These are phyloP conservation scores for Camellia oleifera DNA, from an alignment of 179 eudicot species.

Conservation along the genomic window DNA sequence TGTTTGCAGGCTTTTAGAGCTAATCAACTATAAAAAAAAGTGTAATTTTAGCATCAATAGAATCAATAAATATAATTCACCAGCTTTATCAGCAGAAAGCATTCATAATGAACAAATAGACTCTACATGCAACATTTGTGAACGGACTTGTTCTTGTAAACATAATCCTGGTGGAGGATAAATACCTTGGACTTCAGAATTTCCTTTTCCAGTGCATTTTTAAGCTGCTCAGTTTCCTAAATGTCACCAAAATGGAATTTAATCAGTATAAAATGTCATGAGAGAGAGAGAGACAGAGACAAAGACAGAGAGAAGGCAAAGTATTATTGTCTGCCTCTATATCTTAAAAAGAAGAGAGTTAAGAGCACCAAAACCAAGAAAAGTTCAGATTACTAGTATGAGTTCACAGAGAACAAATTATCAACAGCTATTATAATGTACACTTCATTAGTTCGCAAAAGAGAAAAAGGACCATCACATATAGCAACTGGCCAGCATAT, in stretches of 20 bases:
- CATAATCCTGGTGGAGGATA: slow-evolving; percentile 3
- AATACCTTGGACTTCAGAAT: slow-evolving; percentile 51
- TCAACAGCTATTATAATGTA: not conserved
- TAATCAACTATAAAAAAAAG: not conserved
- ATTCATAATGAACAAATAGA: slow-evolving; percentile 4
- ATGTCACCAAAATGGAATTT: slow-evolving; percentile 22
- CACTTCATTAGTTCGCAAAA: not conserved
- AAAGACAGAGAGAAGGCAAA: not conserved
- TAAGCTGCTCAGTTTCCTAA: slow-evolving; percentile 71
- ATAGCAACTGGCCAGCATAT: not conserved
- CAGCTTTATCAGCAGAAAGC: slow-evolving; percentile 2
- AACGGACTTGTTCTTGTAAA: not conserved
- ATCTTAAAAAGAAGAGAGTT: not conserved
- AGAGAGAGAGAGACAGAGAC: not conserved
- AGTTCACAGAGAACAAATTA: not conserved
- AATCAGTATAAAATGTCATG: slow-evolving; percentile 13
- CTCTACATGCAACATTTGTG: not conserved
- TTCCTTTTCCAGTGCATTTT: slow-evolving; percentile 58
- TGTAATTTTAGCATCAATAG: not conserved
- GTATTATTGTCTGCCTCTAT: not conserved
- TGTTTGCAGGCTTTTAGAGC: not conserved
- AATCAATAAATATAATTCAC: not conserved
- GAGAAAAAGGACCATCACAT: not conserved
- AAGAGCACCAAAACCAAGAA: slow-evolving; percentile 6
- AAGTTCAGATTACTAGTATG: not conserved